Percentiles rank a stretch among this genome's conserved stretches.
phyloP scores from a whole-genome alignment of 139 green algal species.

The Coccomyxa sp. region DNA sequence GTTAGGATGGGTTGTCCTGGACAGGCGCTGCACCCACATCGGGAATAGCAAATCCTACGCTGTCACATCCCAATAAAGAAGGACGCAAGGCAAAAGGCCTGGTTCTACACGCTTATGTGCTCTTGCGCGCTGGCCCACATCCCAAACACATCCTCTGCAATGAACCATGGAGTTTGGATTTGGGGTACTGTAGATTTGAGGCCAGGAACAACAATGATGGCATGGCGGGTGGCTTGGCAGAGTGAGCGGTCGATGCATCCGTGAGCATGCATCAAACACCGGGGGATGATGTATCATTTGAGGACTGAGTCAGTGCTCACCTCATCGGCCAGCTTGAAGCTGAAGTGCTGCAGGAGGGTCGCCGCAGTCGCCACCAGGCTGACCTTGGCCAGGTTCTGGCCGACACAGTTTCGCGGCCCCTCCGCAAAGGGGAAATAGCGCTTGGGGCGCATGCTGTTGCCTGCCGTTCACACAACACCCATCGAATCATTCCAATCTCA shows the following conservation, averaged over 20 bases:
- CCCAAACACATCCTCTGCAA: not conserved
- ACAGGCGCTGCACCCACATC: too few relatives aligned
- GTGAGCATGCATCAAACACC: not conserved
- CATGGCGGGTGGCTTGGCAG: too few relatives aligned
- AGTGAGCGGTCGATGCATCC: too few relatives aligned
- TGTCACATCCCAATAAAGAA: too few relatives aligned
- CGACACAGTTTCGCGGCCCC: slow-evolving; percentile 55
- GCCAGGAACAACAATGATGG: too few relatives aligned
- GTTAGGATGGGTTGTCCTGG: too few relatives aligned
- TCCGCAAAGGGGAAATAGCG: slow-evolving; percentile 55
- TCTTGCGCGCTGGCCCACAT: not conserved
- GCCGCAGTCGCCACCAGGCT: slow-evolving; percentile 34
- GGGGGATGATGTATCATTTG: not conserved
- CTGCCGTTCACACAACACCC: not conserved
- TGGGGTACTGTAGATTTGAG: too few relatives aligned
- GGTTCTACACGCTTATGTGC: not conserved
- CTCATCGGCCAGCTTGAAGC: slow-evolving; percentile 39
- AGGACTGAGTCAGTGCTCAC: not conserved
- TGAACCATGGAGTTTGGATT: too few relatives aligned
- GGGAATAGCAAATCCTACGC: too few relatives aligned
- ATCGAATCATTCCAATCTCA: not conserved
- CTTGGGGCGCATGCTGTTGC: slow-evolving; percentile 6
- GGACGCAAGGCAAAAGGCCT: too few relatives aligned
- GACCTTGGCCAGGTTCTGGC: slow-evolving; percentile 54
- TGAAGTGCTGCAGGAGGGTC: slow-evolving; percentile 39